Base-by-base conservation (phyloP, 208 protist genomes). In the Leishmania guyanensis region DNA sequence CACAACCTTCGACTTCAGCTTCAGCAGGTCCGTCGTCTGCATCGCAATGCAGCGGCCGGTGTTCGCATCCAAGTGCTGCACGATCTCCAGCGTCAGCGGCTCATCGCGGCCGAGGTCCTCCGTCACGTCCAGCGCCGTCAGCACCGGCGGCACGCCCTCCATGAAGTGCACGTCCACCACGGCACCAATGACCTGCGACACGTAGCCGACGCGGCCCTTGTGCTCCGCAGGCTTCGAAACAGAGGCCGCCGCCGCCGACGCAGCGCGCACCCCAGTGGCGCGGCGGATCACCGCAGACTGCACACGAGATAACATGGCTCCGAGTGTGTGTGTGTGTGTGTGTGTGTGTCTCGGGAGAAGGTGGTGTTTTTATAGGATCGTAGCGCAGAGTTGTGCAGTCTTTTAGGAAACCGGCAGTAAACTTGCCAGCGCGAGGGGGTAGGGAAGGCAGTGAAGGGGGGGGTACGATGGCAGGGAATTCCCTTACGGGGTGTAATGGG, bases 121-220 rank as follows among this genome's bases (percentile, higher is more conserved):
- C 66, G 95, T 84, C 17, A 99, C 98, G 84, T 99, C 96, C 17
- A 99, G 94, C 22, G 98, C 95, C 83, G 98, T 99, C 80, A 99
- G 92, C 86, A 99, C 99, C 50, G 97, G 89, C 56, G 99, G 99
- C 51, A 99, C 95, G 16, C 96, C 89, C 29, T 96, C 95, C 46
- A 97, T 91, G 89, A 99, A 99, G 88, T 99, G 92, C 69, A 99
- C 98, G 85, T 99, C 99, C 51, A 99, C 98, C 79, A 99, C 99
- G 85, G 98, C 98, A 94, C 98, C 99, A 88, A 99, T 99, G 77
- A 99, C 96, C 92, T 99, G 97, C 33, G 91, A 94, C 66, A 96
- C 92, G 85, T 96, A 86, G 62, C 92, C 92, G 39, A 96, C 90
- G 70, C 92, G 92, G 77, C 92, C 92, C 88, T 94, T 95, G 89